Conservation (phyloP, 2,329 filamentous ascomycete species). For the Monosporascus sp. region DNA sequence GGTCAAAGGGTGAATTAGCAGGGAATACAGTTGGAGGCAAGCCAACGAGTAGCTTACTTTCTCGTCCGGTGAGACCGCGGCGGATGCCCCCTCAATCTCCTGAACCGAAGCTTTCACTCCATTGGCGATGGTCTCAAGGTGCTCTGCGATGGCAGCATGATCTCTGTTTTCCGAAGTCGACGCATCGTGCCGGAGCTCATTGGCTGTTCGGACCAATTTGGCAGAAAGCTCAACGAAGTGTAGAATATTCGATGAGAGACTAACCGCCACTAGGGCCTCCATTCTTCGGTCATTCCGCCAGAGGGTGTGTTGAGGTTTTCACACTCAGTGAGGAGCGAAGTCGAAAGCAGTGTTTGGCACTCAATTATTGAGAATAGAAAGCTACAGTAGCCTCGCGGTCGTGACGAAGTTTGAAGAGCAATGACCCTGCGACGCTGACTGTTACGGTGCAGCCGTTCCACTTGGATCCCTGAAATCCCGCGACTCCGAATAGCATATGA, state of each 20-base stretch:
- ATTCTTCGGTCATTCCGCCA: slow-evolving; percentile 3
- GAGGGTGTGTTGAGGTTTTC: not conserved
- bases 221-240: slow-evolving; percentile 12
- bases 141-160: slow-evolving; percentile 5
- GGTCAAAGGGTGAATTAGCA: not conserved
- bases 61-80: slow-evolving; percentile 4
- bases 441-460: too few relatives aligned
- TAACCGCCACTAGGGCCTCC: slow-evolving; percentile 14
- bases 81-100: slow-evolving; percentile 7
- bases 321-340: too few relatives aligned
- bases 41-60: slow-evolving; percentile 1
- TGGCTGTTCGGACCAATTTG: slow-evolving; percentile 9
- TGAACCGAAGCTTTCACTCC: slow-evolving; percentile 7
- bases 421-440: too few relatives aligned
- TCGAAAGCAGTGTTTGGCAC: too few relatives aligned
- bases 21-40: not conserved
- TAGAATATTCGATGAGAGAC: slow-evolving; percentile 15
- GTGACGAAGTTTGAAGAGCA: too few relatives aligned
- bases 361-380: too few relatives aligned
- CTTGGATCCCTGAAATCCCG: too few relatives aligned
- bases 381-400: too few relatives aligned
- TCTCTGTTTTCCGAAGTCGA: slow-evolving; percentile 11
- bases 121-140: slow-evolving; percentile 8
- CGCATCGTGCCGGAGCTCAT: slow-evolving; percentile 11
- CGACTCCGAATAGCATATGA: too few relatives aligned